Evolutionary conservation across 2,329 filamentous ascomycete genomes (phyloP).

Genomic region (Paraconiothyrium sp.): DNA sequence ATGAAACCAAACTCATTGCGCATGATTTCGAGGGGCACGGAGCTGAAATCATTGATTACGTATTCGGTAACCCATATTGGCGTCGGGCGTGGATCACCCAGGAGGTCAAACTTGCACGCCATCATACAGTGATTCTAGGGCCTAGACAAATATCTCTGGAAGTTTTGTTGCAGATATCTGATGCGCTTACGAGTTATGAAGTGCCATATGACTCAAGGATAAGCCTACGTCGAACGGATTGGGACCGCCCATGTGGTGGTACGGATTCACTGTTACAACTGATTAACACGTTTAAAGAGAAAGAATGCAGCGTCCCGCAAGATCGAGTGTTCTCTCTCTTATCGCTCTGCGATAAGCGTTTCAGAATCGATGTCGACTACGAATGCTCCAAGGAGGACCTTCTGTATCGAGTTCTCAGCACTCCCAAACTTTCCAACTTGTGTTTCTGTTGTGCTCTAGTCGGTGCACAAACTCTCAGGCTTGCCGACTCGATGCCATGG

Average conservation of each 20-base stretch:
- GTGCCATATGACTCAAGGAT: too few relatives aligned
- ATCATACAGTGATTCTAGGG: neutral
- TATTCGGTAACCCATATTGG: conserved; percentile 41
- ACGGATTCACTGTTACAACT: neutral
- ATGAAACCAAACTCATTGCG: too few relatives aligned
- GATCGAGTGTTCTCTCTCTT: conserved; percentile 19
- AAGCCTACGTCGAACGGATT: too few relatives aligned
- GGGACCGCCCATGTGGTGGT: too few relatives aligned
- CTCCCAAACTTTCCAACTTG: neutral
- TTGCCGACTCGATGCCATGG: neutral
- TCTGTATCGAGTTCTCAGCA: neutral
- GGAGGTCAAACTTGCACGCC: conserved; percentile 15
- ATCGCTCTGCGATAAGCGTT: conserved; percentile 2
- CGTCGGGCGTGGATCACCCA: conserved; percentile 18
- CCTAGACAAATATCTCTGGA: neutral
- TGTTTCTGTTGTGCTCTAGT: neutral
- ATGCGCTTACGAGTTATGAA: neutral
- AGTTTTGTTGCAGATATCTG: neutral
- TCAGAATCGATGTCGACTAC: conserved; percentile 7
- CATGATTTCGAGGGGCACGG: too few relatives aligned
- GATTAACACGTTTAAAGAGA: neutral
- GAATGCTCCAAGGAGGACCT: neutral
- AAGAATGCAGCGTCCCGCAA: conserved; percentile 9
- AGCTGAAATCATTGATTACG: neutral
- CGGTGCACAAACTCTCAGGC: neutral